Conservation (phyloP, 2,329 filamentous ascomycete species). For the Fusarium multiceps region DNA sequence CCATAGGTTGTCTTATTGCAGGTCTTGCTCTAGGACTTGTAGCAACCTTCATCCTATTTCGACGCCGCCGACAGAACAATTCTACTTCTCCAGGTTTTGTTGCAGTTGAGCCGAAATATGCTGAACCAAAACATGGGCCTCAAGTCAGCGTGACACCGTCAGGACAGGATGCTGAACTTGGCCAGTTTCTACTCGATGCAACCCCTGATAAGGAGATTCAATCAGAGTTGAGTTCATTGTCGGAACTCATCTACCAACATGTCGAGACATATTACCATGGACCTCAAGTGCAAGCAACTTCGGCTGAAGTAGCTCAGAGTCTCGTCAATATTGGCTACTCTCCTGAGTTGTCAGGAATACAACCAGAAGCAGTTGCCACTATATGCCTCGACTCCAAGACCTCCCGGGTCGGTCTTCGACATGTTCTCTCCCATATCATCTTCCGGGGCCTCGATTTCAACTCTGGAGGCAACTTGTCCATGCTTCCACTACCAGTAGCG, state of each 20-base stretch:
- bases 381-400: conserved; percentile 50
- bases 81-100: neutral
- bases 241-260: conserved; percentile 54
- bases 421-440: conserved; percentile 52
- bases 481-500: conserved; percentile 52
- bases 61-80: conserved; percentile 9
- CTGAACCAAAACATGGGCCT: conserved; percentile 11
- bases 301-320: conserved; percentile 34
- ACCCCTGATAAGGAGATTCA: conserved; percentile 52
- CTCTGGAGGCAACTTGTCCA: conserved; percentile 46
- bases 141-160: conserved; percentile 19
- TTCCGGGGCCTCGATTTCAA: conserved; percentile 51
- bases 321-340: conserved; percentile 47
- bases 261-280: conserved; percentile 55
- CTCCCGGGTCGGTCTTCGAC: conserved; percentile 50
- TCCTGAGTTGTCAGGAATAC: conserved; percentile 17
- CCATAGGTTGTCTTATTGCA: conserved; percentile 46
- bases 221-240: conserved; percentile 49
- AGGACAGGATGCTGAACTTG: conserved; percentile 42
- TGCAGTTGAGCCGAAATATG: neutral
- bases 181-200: conserved; percentile 53
- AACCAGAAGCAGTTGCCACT: conserved; percentile 38
- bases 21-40: conserved; percentile 46
- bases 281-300: conserved; percentile 35
- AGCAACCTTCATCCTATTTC: conserved; percentile 45